Evolutionary conservation across 2,329 filamentous ascomycete genomes (phyloP).

Genomic region (Talaromyces sp.): DNA sequence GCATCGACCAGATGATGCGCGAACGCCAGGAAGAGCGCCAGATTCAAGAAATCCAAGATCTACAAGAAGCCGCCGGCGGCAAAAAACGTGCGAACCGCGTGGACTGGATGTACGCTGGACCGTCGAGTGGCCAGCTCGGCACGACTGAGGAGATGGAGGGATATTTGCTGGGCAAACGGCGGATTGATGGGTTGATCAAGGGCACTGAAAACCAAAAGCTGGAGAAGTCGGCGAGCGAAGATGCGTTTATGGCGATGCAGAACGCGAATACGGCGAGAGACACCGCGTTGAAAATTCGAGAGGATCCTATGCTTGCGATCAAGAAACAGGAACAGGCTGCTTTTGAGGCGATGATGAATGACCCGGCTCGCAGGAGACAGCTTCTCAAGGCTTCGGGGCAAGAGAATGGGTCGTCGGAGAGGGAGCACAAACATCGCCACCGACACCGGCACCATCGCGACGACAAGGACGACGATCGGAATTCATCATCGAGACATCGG

Average conservation of each 20-base stretch:
- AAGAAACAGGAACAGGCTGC: conserved; percentile 85
- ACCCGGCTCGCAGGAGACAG: conserved; percentile 44
- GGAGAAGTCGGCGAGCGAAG: conserved; percentile 66
- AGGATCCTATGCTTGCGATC: conserved; percentile 88
- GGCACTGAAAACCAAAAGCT: conserved; percentile 76
- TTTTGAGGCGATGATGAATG: conserved; percentile 56
- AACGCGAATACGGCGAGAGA: conserved; percentile 69
- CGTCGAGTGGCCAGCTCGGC: conserved; percentile 65
- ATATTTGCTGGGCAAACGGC: conserved; percentile 85
- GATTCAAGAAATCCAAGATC: conserved; percentile 82
- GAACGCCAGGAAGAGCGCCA: conserved; percentile 91
- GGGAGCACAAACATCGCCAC: conserved; percentile 45
- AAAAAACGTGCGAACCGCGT: conserved; percentile 76
- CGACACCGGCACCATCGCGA: conserved; percentile 21
- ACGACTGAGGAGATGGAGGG: conserved; percentile 86
- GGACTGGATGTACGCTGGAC: conserved; percentile 97
- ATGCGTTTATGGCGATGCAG: conserved; percentile 60
- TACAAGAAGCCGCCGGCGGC: conserved; percentile 85
- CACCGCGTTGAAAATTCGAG: conserved; percentile 77
- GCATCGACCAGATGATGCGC: conserved; percentile 83
- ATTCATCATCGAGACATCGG: conserved; percentile 12
- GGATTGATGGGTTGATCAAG: conserved; percentile 82
- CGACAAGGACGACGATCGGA: conserved; percentile 16
- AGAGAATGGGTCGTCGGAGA: conserved; percentile 25
- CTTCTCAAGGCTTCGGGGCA: conserved; percentile 54